Percentiles rank a stretch among this genome's conserved stretches.
Conservation (phyloP, 306 rosid species). For the Cyamopsis tetragonoloba region DNA sequence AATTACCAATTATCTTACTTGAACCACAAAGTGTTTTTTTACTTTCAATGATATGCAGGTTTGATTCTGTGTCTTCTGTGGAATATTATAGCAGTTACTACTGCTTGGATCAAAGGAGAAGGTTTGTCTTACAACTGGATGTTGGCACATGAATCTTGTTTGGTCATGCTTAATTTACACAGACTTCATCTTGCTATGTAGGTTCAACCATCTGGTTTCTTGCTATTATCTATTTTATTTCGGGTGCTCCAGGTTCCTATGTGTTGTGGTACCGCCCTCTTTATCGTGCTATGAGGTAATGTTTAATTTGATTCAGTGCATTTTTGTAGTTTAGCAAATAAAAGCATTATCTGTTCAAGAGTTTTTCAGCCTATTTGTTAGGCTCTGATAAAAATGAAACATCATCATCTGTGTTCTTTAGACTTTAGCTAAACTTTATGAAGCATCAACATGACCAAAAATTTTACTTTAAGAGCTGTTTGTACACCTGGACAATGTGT, state of each 20-base stretch:
- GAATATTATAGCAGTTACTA: slow-evolving; percentile 76
- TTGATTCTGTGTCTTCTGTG: slow-evolving; percentile 64
- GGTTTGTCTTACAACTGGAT: slow-evolving; percentile 43
- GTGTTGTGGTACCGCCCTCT: slow-evolving; percentile 97
- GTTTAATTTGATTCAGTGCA: slow-evolving; percentile 5
- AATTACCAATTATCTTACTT: background rate
- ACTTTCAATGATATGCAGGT: slow-evolving; percentile 51
- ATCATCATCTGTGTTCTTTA: too few relatives aligned
- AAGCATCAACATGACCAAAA: slow-evolving; percentile 17
- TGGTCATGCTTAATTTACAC: slow-evolving; percentile 18
- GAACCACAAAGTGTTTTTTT: slow-evolving; percentile 5
- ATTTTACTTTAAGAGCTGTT: slow-evolving; percentile 3
- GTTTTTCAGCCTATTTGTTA: slow-evolving; percentile 7
- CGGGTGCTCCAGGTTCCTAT: slow-evolving; percentile 73
- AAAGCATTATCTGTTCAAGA: slow-evolving; percentile 21
- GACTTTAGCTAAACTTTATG: slow-evolving; percentile 14
- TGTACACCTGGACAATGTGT: slow-evolving; percentile 3
- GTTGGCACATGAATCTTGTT: background rate
- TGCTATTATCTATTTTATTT: slow-evolving; percentile 69
- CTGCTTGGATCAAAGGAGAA: slow-evolving; percentile 86
- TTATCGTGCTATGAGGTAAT: slow-evolving; percentile 90
- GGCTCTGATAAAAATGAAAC: too few relatives aligned
- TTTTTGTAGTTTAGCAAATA: slow-evolving; percentile 18
- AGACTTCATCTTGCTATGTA: slow-evolving; percentile 36
- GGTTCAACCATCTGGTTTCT: slow-evolving; percentile 86